These are phyloP conservation scores for Chloranthus sessilifolius DNA, from an alignment of 164 flowering plant genomes.

Conservation along the genomic window DNA sequence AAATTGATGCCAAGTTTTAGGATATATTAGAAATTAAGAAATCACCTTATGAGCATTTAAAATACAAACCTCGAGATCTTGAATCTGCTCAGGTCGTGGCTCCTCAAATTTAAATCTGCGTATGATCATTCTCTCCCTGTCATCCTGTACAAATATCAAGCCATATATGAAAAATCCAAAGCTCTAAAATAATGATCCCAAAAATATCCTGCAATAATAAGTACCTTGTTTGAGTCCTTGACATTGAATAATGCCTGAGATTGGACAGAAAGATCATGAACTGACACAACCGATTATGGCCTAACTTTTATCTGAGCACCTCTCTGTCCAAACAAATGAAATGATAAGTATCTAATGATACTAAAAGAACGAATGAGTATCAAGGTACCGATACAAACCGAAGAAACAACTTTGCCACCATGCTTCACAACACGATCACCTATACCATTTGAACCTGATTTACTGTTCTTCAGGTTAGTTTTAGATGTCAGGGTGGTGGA, in stretches of 20 bases:
- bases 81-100: slow-evolving; percentile 83
- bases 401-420: slow-evolving; percentile 48
- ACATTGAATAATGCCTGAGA: slow-evolving; percentile 76
- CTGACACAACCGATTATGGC: slow-evolving; percentile 51
- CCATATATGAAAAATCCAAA: not conserved
- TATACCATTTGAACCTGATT: slow-evolving; percentile 49
- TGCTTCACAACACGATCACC: slow-evolving; percentile 48
- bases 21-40: no score
- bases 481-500: slow-evolving; percentile 44
- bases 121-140: slow-evolving; percentile 81
- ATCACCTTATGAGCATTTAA: not conserved
- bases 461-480: slow-evolving; percentile 42
- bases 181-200: not conserved
- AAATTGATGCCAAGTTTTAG: no score
- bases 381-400: slow-evolving; percentile 38
- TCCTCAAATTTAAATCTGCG: slow-evolving; percentile 93
- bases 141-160: slow-evolving; percentile 56
- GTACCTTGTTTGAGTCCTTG: slow-evolving; percentile 95
- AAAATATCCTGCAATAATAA: not conserved
- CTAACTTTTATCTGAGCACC: slow-evolving; percentile 49
- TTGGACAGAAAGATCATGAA: slow-evolving; percentile 77
- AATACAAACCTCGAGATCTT: slow-evolving; percentile 85
- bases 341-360: slow-evolving; percentile 3
- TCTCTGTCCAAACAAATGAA: slow-evolving; percentile 41
- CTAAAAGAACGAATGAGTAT: not conserved